phyloP scores from a whole-genome alignment of 495 filamentous ascomycete species.

The Schizothecium vesticola region DNA sequence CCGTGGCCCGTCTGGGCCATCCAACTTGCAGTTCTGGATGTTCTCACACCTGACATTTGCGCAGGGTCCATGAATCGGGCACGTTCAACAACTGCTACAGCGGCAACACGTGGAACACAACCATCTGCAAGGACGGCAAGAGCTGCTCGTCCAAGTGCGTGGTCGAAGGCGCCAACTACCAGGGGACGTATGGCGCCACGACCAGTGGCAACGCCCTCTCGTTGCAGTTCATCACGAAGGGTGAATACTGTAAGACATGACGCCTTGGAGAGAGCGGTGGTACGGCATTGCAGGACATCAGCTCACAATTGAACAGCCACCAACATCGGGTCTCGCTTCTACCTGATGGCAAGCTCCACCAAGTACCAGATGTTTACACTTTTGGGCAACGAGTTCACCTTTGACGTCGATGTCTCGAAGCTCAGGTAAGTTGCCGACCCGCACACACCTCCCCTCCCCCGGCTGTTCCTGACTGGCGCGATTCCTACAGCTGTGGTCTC shows the following conservation, averaged over 20 bases:
- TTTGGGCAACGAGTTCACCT: constrained; percentile 50
- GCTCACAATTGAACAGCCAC: constrained; percentile 19
- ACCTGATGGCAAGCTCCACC: constrained; percentile 45
- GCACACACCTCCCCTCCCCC: neutral
- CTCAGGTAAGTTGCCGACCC: constrained; percentile 12
- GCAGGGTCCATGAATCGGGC: constrained; percentile 30
- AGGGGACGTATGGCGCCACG: constrained; percentile 40
- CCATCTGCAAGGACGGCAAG: constrained; percentile 36
- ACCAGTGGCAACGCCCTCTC: constrained; percentile 41
- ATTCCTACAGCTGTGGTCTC: constrained; percentile 38
- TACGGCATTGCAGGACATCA: neutral
- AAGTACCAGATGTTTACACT: constrained; percentile 54
- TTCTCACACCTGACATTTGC: neutral
- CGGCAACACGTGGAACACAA: constrained; percentile 41
- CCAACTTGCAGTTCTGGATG: neutral
- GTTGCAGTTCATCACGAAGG: constrained; percentile 51
- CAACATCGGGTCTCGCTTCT: constrained; percentile 48
- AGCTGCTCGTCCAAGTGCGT: constrained; percentile 42
- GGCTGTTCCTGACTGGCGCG: neutral
- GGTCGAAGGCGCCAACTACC: constrained; percentile 43
- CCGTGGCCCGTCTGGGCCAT: neutral
- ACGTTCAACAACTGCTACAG: constrained; percentile 43
- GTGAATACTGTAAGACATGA: constrained; percentile 31
- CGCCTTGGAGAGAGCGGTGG: neutral
- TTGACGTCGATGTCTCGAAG: constrained; percentile 52